Evolutionary conservation across 2,329 filamentous ascomycete species (phyloP).

Genomic region (Akanthomyces dipterigenus): DNA sequence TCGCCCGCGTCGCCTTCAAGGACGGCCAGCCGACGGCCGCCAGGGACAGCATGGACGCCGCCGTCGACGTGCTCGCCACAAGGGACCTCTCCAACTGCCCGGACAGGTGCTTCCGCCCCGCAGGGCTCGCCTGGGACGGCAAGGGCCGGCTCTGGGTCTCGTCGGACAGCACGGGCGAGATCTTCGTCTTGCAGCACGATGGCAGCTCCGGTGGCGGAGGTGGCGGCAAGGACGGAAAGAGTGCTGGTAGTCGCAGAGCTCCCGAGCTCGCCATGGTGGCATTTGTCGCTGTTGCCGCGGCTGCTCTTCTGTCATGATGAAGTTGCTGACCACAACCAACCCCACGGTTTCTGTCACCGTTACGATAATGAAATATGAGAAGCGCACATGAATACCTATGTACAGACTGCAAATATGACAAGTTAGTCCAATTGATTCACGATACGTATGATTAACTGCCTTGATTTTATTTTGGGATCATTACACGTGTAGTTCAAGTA

Average conservation of each 20-base stretch:
- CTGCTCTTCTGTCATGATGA: background rate
- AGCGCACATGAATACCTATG: background rate
- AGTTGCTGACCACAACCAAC: background rate
- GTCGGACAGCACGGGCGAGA: slow-evolving; percentile 58
- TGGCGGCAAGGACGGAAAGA: slow-evolving; percentile 2
- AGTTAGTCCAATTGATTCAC: background rate
- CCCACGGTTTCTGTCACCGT: background rate
- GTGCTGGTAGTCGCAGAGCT: background rate
- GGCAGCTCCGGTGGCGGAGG: slow-evolving; percentile 10
- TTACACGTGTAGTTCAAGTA: slow-evolving; percentile 9
- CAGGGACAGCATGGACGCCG: slow-evolving; percentile 38
- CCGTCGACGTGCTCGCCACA: slow-evolving; percentile 50
- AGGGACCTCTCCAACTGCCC: slow-evolving; percentile 47
- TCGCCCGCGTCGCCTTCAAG: slow-evolving; percentile 35
- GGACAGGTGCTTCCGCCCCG: slow-evolving; percentile 54
- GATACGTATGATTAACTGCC: background rate
- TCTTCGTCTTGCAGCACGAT: slow-evolving; percentile 46
- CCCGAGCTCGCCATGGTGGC: slow-evolving; percentile 1
- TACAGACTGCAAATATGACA: background rate
- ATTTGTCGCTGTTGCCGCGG: slow-evolving; percentile 18
- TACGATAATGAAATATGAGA: background rate
- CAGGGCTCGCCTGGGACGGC: slow-evolving; percentile 47
- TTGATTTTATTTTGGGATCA: slow-evolving; percentile 6
- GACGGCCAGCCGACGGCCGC: slow-evolving; percentile 35
- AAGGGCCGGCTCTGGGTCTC: slow-evolving; percentile 54